A percentile compares a stretch with the other conserved stretches of the same genome.
phyloP scores from a whole-genome alignment of 768 basidiomycete genomes.

The Postia placenta region DNA sequence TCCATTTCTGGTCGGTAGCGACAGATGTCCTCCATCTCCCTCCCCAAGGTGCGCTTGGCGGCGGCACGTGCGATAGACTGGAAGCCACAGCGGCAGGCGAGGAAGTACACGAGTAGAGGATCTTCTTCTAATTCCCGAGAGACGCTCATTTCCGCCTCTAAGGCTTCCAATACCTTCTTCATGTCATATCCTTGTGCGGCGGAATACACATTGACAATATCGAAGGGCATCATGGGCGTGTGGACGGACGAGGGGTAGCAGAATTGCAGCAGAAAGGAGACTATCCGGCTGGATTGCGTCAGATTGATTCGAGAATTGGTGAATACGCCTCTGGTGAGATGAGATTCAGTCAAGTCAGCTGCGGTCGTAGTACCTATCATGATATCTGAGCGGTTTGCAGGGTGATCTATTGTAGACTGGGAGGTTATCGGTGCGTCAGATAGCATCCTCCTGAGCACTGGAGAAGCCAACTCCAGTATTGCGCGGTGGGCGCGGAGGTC shows the following conservation, averaged over 20 bases:
- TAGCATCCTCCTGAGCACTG: constrained; percentile 12
- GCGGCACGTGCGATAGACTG: neutral
- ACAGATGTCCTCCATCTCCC: neutral
- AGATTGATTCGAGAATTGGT: neutral
- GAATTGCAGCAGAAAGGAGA: constrained; percentile 5
- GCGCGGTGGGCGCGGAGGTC: constrained; percentile 10
- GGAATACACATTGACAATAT: neutral
- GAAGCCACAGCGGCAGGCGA: neutral
- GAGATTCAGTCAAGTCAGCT: too few relatives aligned
- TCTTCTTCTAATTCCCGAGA: too few relatives aligned
- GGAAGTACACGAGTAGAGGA: neutral
- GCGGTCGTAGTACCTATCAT: neutral
- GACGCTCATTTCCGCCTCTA: neutral
- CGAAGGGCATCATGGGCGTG: neutral
- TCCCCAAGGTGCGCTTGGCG: neutral
- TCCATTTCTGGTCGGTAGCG: neutral
- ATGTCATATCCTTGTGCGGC: constrained; percentile 8
- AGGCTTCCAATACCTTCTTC: neutral
- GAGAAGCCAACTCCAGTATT: constrained; percentile 10
- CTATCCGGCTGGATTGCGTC: neutral
- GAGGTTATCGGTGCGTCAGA: neutral
- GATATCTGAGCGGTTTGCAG: neutral
- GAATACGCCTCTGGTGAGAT: too few relatives aligned
- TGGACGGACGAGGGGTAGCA: neutral
- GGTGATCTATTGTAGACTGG: too few relatives aligned